A percentile compares a stretch with the other conserved stretches of the same genome.
phyloP scores from a whole-genome alignment of 2,329 filamentous ascomycete genomes.

The Chaetoscypha palmicola region DNA sequence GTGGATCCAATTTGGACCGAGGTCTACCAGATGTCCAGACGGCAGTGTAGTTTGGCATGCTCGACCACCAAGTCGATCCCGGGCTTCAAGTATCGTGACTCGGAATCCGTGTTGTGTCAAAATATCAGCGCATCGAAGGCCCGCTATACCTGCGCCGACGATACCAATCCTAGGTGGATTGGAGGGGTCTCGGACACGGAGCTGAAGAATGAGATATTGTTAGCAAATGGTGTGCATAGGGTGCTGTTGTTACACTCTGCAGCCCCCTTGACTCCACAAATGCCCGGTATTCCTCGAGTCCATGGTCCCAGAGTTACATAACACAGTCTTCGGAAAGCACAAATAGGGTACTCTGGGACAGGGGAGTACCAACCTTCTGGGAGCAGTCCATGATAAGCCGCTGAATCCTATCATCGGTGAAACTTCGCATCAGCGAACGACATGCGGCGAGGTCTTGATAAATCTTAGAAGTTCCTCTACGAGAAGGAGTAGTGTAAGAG shows the following conservation, averaged over 20 bases:
- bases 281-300: too few relatives aligned
- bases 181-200: background rate
- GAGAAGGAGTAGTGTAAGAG: conserved; percentile 22
- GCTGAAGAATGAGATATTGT: too few relatives aligned
- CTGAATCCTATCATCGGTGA: conserved; percentile 8
- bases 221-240: too few relatives aligned
- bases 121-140: conserved; percentile 49
- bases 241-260: too few relatives aligned
- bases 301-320: too few relatives aligned
- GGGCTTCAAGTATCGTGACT: conserved; percentile 51
- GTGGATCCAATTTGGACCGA: conserved; percentile 31
- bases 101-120: conserved; percentile 44
- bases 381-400: conserved; percentile 11
- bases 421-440: conserved; percentile 6
- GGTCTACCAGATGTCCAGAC: conserved; percentile 24
- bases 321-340: too few relatives aligned
- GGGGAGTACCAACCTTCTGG: conserved; percentile 13
- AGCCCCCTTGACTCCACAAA: too few relatives aligned
- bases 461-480: conserved; percentile 19
- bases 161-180: conserved; percentile 32
- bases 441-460: conserved; percentile 23
- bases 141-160: conserved; percentile 50
- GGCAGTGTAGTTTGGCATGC: conserved; percentile 23
- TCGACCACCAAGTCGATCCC: conserved; percentile 46
- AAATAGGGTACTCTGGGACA: too few relatives aligned